These are phyloP conservation scores for Acmispon strigosus DNA, from an alignment of 306 rosid species.

Conservation along the genomic window DNA sequence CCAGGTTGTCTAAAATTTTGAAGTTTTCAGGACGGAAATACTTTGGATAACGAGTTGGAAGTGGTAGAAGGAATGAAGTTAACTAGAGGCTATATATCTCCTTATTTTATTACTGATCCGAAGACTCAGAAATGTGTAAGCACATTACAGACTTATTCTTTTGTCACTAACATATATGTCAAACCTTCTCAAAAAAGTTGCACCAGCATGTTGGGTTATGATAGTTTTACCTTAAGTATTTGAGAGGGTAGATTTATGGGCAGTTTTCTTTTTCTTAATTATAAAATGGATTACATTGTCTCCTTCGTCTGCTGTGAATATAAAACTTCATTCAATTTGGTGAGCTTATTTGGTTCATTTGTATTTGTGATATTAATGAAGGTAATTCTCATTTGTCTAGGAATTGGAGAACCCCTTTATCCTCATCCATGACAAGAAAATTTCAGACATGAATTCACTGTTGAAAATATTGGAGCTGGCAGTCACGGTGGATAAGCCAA, in stretches of 20 bases:
- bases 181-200: neutral
- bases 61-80: constrained; percentile 98
- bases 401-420: constrained; percentile 85
- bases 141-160: constrained; percentile 9
- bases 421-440: constrained; percentile 85
- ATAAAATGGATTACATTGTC: neutral
- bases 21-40: constrained; percentile 76
- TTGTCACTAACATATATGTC: constrained; percentile 6
- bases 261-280: neutral
- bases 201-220: neutral
- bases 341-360: neutral
- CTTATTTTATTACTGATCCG: constrained; percentile 81
- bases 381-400: constrained; percentile 31
- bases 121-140: constrained; percentile 94
- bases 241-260: neutral
- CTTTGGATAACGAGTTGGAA: constrained; percentile 90
- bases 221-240: constrained; percentile 2
- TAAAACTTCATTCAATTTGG: neutral
- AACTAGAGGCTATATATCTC: constrained; percentile 79
- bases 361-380: constrained; percentile 5
- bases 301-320: neutral
- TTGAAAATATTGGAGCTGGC: constrained; percentile 71
- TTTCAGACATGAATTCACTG: constrained; percentile 69
- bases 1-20: constrained; percentile 14
- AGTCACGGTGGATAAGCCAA: constrained; percentile 48